Percentiles rank a stretch among this genome's conserved stretches.
phyloP scores from a whole-genome alignment of 257 asterid genomes.

The Solanum lignicaule region DNA sequence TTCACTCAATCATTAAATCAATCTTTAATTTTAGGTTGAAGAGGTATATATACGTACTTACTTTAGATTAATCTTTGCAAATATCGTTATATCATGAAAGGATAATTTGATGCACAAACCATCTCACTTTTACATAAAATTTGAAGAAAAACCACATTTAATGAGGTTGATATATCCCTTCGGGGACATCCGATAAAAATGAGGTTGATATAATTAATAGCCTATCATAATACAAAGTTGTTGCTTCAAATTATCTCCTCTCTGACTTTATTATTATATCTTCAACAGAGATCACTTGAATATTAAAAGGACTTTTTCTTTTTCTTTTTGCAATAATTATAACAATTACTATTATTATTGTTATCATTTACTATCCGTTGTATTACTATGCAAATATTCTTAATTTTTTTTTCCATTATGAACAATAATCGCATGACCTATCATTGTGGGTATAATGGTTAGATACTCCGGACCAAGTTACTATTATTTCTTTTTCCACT shows the following conservation, averaged over 20 bases:
- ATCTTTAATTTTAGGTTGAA: too few species aligned
- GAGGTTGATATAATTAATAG: too few species aligned
- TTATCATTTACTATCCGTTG: background rate
- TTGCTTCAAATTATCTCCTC: background rate
- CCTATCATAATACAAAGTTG: background rate
- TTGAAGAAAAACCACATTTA: too few species aligned
- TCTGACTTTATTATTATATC: too few species aligned
- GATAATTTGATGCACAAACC: too few species aligned
- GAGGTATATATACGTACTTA: too few species aligned
- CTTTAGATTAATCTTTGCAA: too few species aligned
- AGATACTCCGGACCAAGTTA: background rate
- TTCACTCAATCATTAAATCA: too few species aligned
- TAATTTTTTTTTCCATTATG: background rate
- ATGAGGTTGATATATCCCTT: too few species aligned
- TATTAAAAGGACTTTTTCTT: background rate
- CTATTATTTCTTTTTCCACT: background rate
- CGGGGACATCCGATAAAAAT: too few species aligned
- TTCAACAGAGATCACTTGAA: background rate
- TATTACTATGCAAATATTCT: background rate
- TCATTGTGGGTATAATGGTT: background rate
- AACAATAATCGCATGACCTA: background rate
- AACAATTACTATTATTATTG: background rate
- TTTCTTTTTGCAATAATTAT: background rate
- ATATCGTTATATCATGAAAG: too few species aligned
- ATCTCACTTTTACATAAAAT: background rate